phyloP scores from a whole-genome alignment of 2,329 filamentous ascomycete species.

The Geosmithia putterillii region DNA sequence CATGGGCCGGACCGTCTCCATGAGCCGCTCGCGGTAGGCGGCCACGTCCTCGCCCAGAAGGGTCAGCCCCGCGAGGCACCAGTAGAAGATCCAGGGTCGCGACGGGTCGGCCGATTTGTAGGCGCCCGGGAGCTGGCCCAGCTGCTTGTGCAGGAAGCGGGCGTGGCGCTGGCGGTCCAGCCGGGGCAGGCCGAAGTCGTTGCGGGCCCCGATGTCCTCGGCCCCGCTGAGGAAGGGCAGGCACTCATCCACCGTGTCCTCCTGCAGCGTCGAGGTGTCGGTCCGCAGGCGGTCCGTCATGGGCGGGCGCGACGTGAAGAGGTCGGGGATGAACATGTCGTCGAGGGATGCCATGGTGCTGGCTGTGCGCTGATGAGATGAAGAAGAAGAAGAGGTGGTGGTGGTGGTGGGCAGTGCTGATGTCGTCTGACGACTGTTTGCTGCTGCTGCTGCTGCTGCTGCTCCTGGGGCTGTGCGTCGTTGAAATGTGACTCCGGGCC shows the following conservation, averaged over 20 bases:
- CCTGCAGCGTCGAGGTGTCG: conserved; percentile 54
- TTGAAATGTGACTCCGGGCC: conserved; percentile 19
- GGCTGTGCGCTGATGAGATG: neutral
- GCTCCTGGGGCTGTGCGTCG: conserved; percentile 8
- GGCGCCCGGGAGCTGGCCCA: conserved; percentile 50
- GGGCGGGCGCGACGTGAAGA: conserved; percentile 46
- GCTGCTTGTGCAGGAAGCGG: conserved; percentile 46
- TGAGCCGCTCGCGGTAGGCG: conserved; percentile 55
- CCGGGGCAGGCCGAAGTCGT: conserved; percentile 59
- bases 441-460: conserved; percentile 3
- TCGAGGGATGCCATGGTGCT: neutral
- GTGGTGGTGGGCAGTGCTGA: neutral
- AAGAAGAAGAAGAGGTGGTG: neutral
- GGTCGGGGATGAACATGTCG: conserved; percentile 30
- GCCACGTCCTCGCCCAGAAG: conserved; percentile 64
- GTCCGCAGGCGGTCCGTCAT: conserved; percentile 58
- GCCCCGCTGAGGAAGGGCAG: conserved; percentile 53
- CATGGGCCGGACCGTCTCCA: conserved; percentile 65
- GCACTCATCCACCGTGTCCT: conserved; percentile 55
- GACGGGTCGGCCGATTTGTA: conserved; percentile 75
- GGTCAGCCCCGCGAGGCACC: conserved; percentile 66
- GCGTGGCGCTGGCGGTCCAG: conserved; percentile 55
- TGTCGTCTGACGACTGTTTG: neutral
- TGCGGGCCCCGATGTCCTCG: conserved; percentile 35
- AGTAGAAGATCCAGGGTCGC: conserved; percentile 90